phyloP scores from a whole-genome alignment of 2,329 filamentous ascomycete species.

The Hypoxylon rubiginosum region DNA sequence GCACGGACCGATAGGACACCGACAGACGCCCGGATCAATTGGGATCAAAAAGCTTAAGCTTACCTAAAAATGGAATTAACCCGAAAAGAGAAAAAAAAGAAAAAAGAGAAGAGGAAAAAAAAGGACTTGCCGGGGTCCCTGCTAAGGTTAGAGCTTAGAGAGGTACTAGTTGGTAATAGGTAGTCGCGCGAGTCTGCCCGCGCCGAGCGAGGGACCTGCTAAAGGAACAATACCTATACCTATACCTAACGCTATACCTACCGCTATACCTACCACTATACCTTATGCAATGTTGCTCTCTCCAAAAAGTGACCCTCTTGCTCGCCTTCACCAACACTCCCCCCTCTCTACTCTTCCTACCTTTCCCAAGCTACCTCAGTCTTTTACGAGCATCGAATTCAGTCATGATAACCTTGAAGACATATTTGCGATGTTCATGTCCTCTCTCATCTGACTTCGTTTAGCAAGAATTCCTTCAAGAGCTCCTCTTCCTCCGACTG shows the following conservation, averaged over 20 bases:
- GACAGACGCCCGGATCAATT: slow-evolving; percentile 43
- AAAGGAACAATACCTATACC: slow-evolving; percentile 31
- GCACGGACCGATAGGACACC: slow-evolving; percentile 32
- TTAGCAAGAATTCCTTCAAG: slow-evolving; percentile 48
- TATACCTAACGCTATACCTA: slow-evolving; percentile 16
- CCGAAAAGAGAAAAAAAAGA: slow-evolving; percentile 31
- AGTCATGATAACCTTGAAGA: slow-evolving; percentile 47
- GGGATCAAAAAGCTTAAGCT: slow-evolving; percentile 28
- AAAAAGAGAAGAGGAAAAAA: slow-evolving; percentile 5
- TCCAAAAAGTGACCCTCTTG: slow-evolving; percentile 48
- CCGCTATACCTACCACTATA: slow-evolving; percentile 7
- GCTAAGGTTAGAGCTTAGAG: slow-evolving; percentile 7
- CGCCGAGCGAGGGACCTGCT: slow-evolving; percentile 40
- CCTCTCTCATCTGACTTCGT: slow-evolving; percentile 50
- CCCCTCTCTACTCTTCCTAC: slow-evolving; percentile 36
- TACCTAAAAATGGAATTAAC: slow-evolving; percentile 34
- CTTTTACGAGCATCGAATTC: slow-evolving; percentile 37
- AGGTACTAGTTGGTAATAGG: slow-evolving; percentile 2
- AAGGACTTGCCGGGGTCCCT: slow-evolving; percentile 29
- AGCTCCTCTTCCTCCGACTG: slow-evolving; percentile 45
- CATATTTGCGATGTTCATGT: slow-evolving; percentile 43
- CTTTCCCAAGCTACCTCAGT: slow-evolving; percentile 30
- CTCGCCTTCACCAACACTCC: slow-evolving; percentile 42
- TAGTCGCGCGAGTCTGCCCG: slow-evolving; percentile 43
- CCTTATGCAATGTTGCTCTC: slow-evolving; percentile 40